Conservation (phyloP, 306 rosid genomes). For the Lagenaria siceraria region DNA sequence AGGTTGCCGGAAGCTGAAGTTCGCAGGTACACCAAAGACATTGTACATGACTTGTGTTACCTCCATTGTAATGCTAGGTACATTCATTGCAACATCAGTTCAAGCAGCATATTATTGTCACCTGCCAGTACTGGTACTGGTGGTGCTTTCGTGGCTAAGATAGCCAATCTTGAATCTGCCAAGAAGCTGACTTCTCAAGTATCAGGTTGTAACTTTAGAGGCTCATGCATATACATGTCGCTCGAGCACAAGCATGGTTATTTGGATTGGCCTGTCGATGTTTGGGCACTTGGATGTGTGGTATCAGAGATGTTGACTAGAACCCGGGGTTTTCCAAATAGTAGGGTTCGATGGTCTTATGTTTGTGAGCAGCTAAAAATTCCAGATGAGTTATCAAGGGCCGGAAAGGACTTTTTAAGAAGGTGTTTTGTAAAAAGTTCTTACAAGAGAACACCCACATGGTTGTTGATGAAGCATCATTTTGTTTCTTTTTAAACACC, state of each 20-base stretch:
- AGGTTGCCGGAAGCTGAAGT: not conserved
- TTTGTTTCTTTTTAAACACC: not conserved
- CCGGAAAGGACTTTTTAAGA: not conserved
- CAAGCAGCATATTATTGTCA: not conserved
- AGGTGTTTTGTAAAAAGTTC: not conserved
- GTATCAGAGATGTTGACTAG: not conserved
- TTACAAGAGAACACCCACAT: not conserved
- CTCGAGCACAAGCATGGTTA: not conserved
- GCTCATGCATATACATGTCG: not conserved
- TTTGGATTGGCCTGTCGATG: not conserved
- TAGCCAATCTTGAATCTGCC: not conserved
- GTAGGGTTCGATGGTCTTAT: too few species aligned
- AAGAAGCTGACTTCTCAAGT: not conserved
- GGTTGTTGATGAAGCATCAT: not conserved
- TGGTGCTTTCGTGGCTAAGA: not conserved
- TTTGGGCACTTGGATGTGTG: not conserved
- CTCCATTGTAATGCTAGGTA: not conserved
- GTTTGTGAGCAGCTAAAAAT: not conserved
- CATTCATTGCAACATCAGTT: not conserved
- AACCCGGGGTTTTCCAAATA: too few species aligned
- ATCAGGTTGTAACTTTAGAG: too few species aligned
- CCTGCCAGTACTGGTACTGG: not conserved
- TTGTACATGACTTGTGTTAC: not conserved
- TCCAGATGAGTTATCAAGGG: not conserved
- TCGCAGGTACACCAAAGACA: not conserved